Base-by-base conservation (phyloP, 208 protist genomes). In the Zelonia costaricensis region DNA sequence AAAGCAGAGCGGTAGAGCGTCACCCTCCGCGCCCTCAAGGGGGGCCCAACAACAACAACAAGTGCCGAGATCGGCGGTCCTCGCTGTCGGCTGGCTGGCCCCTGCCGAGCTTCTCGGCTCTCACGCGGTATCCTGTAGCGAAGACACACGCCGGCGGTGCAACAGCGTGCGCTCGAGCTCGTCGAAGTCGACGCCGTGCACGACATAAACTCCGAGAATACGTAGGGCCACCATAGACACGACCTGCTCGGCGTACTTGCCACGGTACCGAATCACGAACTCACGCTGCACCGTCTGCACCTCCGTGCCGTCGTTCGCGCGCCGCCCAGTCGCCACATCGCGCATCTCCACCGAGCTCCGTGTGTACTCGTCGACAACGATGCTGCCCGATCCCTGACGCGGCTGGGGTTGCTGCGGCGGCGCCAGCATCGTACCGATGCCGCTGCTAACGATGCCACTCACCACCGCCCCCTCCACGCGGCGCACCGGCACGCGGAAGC, bases 181-280 rank as follows among this genome's bases (percentile, higher is more conserved):
- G 1, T 16, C 47, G 25, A 47, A 15, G 25, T 54, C 47, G 15
- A 64, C 36, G 38, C 18, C 31, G 47, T 53, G 43, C 35, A 55
- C 36, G 2, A 64, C 38, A 33, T 20, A 22, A 18, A 64, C 47
- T 3, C 47, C 45, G n/a, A 64, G 58, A 4, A 15, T 10, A 10
- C 33, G 47, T 46, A 64, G 36, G 13, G 33, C 58, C 10, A 39
- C 46, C 33, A 64, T 20, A 22, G 58, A 64, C 4, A 64, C 38
- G 20, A 56, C 38, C 28, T 64, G 51, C 13, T 3, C 5, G 15
- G 58, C 58, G 23, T 55, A 30, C n/a, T 35, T 1, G n/a, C 46
- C 58, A 4, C 16, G 8, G 36, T 48, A 55, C 23, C 47, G 8
- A 1, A 64, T 47, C 25, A 22, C 7, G 2, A 55, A 3, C 2